phyloP scores from a whole-genome alignment of 2,329 filamentous ascomycete species.

The Rasamsonia emersonii region DNA sequence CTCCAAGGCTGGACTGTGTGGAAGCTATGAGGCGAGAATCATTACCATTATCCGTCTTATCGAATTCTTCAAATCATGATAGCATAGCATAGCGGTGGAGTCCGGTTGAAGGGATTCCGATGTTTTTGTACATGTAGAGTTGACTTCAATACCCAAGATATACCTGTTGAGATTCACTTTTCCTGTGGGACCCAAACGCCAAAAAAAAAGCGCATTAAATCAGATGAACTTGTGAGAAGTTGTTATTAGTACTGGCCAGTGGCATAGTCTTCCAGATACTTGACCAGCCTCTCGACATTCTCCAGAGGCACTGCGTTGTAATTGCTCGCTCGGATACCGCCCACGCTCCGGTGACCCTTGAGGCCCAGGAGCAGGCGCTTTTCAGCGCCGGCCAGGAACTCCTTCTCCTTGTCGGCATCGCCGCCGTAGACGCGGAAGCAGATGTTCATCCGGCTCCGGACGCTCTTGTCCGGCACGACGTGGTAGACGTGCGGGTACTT shows the following conservation, averaged over 20 bases:
- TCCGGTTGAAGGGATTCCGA: no score
- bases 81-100: no score
- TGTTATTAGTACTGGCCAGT: no score
- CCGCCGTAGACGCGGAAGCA: conserved; percentile 72
- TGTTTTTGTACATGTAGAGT: no score
- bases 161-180: no score
- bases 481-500: conserved; percentile 63
- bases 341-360: conserved; percentile 81
- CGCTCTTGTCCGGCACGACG: conserved; percentile 66
- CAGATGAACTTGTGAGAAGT: no score
- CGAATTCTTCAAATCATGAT: no score
- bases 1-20: conserved; percentile 49
- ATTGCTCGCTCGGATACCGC: conserved; percentile 77
- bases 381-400: conserved; percentile 66
- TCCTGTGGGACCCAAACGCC: no score
- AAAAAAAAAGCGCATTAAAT: no score
- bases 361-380: conserved; percentile 64
- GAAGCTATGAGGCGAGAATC: conserved; percentile 41
- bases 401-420: conserved; percentile 63
- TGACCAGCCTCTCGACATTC: conserved; percentile 35
- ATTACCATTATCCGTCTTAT: neutral
- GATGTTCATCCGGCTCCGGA: conserved; percentile 86
- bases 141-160: no score
- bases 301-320: conserved; percentile 70
- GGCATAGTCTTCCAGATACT: conserved; percentile 48